These are phyloP conservation scores for Leishmania aethiopica DNA, from an alignment of 208 protist species.

Conservation along the genomic window DNA sequence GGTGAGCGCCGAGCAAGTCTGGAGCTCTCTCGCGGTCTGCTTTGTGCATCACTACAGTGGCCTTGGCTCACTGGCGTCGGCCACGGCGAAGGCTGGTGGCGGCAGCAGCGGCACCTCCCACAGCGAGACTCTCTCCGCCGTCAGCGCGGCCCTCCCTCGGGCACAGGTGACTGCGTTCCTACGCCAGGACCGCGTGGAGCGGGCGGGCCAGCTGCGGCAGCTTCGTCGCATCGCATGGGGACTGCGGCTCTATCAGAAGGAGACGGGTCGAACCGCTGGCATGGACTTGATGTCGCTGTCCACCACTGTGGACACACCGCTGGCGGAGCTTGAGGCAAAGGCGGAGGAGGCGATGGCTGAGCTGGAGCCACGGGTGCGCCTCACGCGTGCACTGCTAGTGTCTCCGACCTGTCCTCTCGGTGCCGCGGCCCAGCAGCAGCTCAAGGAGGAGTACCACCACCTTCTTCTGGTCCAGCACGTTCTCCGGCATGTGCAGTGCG, in stretches of 20 bases:
- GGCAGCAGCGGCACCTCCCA: conserved; percentile 27
- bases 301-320: conserved; percentile 37
- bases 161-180: conserved; percentile 69
- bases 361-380: conserved; percentile 14
- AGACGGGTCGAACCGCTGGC: conserved; percentile 50
- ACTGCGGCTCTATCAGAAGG: conserved; percentile 84
- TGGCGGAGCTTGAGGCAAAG: conserved; percentile 31
- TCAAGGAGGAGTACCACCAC: conserved; percentile 84
- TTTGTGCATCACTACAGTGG: conserved; percentile 71
- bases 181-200: conserved; percentile 69
- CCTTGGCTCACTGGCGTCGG: conserved; percentile 19
- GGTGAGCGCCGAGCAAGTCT: conserved; percentile 63
- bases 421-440: conserved; percentile 10
- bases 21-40: conserved; percentile 67
- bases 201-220: conserved; percentile 81
- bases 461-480: conserved; percentile 56
- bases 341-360: conserved; percentile 27
- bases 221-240: conserved; percentile 90
- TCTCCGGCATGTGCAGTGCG: conserved; percentile 48
- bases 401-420: conserved; percentile 54
- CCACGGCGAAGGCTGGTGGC: not conserved
- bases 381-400: conserved; percentile 52
- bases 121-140: conserved; percentile 66
- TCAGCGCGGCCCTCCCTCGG: conserved; percentile 73
- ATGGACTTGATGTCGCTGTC: conserved; percentile 44